Evolutionary conservation across 169 alveolate genomes (phyloP).

Genomic region (Besnoitia besnoiti): DNA sequence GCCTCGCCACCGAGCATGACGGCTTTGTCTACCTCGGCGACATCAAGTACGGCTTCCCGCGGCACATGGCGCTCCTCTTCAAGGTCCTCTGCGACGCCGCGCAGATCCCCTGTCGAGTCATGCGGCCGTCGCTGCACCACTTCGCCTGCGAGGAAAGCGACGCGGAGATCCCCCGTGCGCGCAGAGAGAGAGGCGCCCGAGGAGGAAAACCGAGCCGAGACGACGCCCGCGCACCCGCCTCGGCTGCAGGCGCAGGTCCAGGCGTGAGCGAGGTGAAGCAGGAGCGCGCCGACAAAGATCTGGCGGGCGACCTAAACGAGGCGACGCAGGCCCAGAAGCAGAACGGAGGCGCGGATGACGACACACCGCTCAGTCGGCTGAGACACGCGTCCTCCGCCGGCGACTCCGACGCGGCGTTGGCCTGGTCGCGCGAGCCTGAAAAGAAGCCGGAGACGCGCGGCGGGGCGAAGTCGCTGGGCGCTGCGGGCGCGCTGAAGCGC

Average conservation of each 20-base stretch:
- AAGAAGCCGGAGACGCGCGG: too few species aligned
- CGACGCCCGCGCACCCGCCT: not conserved
- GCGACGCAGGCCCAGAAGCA: not conserved
- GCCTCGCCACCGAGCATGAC: slow-evolving; percentile 4
- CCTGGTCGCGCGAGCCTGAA: too few species aligned
- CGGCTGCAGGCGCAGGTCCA: slow-evolving; percentile 12
- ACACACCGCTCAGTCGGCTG: not conserved
- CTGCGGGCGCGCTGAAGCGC: not conserved
- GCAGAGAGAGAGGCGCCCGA: too few species aligned
- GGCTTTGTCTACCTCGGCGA: slow-evolving; percentile 54
- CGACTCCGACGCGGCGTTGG: too few species aligned
- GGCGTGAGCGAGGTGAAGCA: slow-evolving; percentile 12
- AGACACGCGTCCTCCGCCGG: too few species aligned
- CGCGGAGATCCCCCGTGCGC: too few species aligned
- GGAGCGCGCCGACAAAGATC: not conserved
- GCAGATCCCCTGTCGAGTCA: not conserved
- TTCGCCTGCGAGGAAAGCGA: too few species aligned
- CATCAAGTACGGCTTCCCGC: slow-evolving; percentile 21
- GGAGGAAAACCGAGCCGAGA: not conserved
- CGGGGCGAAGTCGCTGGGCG: too few species aligned
- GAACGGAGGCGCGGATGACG: slow-evolving; percentile 1
- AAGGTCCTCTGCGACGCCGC: slow-evolving; percentile 37
- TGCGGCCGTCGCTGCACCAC: too few species aligned
- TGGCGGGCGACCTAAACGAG: not conserved
- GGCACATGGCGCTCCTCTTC: slow-evolving; percentile 61